Conservation (phyloP, 441 rosid genomes). For the Syzygium malaccense region DNA sequence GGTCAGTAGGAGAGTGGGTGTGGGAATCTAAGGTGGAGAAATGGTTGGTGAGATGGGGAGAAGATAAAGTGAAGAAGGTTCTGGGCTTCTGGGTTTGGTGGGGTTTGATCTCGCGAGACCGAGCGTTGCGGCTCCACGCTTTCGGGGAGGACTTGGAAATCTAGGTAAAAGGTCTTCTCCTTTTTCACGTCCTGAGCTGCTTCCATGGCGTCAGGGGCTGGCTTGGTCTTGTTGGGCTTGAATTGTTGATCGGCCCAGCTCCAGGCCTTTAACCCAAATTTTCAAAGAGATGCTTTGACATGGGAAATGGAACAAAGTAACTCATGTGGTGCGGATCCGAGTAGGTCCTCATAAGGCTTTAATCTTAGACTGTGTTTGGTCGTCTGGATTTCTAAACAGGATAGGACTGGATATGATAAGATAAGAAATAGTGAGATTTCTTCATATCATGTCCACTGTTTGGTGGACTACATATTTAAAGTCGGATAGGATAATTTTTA, state of each 20-base stretch:
- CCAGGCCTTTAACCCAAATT: background rate
- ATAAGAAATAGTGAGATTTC: no score
- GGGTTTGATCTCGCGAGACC: background rate
- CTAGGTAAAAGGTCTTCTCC: background rate
- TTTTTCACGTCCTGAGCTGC: background rate
- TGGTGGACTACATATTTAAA: no score
- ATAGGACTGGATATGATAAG: no score
- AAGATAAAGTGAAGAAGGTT: background rate
- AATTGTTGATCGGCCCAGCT: background rate
- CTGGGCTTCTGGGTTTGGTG: background rate
- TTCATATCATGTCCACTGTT: no score
- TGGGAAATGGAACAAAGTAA: no score
- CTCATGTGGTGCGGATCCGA: background rate
- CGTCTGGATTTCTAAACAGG: no score
- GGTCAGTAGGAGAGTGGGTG: background rate
- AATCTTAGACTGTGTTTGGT: no score
- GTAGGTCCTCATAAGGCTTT: no score
- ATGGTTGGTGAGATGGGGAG: background rate
- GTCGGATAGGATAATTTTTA: no score
- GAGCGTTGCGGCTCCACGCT: background rate
- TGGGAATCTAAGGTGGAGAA: slow-evolving; percentile 3
- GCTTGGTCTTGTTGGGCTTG: background rate
- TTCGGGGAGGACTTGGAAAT: background rate
- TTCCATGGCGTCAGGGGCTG: background rate
- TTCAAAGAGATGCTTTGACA: background rate